Base-by-base conservation (phyloP, 805 yeast genomes). In the Maudiozyma saulgeensis region DNA sequence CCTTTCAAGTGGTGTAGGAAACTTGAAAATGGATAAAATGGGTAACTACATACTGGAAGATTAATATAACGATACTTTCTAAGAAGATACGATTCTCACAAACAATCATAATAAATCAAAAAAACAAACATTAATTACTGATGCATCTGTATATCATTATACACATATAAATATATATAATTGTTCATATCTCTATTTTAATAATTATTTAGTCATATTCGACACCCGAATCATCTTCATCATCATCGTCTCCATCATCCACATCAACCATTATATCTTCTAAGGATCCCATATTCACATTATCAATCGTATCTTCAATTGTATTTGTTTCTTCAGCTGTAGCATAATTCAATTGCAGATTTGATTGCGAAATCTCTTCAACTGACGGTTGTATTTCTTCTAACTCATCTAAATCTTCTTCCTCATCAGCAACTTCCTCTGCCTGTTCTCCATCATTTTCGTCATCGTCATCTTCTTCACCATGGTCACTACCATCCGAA, bases 11-110 rank as follows among this genome's bases (percentile, higher is more conserved):
- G 93, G 91, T 19, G 77, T 75, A 2, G 72, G 76, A 44, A 74
- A 79, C n/a, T 66, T 87, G 55, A 84, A 84, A 62, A 81, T 84
- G 83, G 96, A 87, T 62, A 84, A 81, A 57, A 63, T 87, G 43
- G 96, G 96, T 40, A 87, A 87, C 66, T 87, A 87, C 62, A 81
- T 85, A 34, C 63, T 87, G 38, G 87, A 84, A 38, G 69, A 66
- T 8, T 58, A 49, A 51, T 28, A 11, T 21, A 21, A 21, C 4
- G 4, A 4, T 21, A 21, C 23, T 21, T 21, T 3, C 4, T 21
- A 21, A 21, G 23, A 21, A 21, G 23, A 4, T 21, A 3, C 4
- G 4, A 21, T 21, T 21, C 3, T 4, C 23, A 21, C 23, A 21
- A 21, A 21, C 4, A 3, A 21, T 4, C 23, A 21, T 21, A 41